Conservation (phyloP, 1,284 basidiomycete species). For the Ganoderma sp. region DNA sequence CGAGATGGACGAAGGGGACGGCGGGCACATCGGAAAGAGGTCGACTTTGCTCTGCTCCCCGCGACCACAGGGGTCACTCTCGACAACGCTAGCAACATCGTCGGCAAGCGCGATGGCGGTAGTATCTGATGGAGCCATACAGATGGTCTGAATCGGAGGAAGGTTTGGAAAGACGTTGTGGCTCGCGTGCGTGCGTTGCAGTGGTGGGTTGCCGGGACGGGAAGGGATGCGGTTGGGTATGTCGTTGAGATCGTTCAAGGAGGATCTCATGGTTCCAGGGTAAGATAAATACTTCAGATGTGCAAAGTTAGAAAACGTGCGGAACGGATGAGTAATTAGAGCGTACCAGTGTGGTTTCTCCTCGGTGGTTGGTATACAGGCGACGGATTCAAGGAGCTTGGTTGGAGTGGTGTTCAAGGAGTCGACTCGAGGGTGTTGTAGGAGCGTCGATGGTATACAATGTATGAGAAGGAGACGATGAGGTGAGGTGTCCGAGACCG, state of each 20-base stretch:
- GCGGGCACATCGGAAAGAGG: conserved; percentile 26
- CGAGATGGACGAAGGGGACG: conserved; percentile 24
- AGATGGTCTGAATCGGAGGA: conserved; percentile 12
- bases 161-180: conserved; percentile 21
- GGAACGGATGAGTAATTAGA: too few relatives aligned
- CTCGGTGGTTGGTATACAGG: not conserved
- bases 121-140: not conserved
- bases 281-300: not conserved
- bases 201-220: conserved; percentile 21
- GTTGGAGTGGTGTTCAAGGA: not conserved
- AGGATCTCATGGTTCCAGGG: not conserved
- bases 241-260: not conserved
- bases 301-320: not conserved
- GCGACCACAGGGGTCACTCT: conserved; percentile 7
- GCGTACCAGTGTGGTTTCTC: not conserved
- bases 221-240: conserved; percentile 20
- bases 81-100: not conserved
- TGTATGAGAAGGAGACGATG: not conserved
- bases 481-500: not conserved
- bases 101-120: not conserved
- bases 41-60: conserved; percentile 10
- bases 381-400: not conserved
- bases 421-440: not conserved
- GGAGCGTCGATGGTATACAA: not conserved
- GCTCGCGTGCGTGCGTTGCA: conserved; percentile 20